phyloP scores from a whole-genome alignment of 1,284 basidiomycete species.

The Microbotryomycetes sp. region DNA sequence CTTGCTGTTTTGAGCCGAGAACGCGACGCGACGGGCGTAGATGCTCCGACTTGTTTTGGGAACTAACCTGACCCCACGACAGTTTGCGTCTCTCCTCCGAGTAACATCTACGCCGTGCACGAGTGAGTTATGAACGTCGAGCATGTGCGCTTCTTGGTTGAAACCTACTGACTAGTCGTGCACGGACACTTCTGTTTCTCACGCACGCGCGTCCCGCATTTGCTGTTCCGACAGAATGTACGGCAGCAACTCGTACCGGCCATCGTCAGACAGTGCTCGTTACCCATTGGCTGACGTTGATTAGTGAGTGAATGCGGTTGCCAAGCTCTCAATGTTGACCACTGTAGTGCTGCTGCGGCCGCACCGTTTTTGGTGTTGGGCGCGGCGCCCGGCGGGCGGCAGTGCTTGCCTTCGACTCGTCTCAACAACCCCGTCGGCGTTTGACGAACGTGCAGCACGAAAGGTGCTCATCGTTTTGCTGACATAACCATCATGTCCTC shows the following conservation, averaged over 20 bases:
- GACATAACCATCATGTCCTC: background rate
- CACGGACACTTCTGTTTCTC: background rate
- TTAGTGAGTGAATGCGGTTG: conserved; percentile 1
- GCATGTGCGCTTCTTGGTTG: too few species aligned
- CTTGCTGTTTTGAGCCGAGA: too few species aligned
- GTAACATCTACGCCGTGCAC: too few species aligned
- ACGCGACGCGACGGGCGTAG: too few species aligned
- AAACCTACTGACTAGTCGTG: background rate
- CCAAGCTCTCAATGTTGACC: background rate
- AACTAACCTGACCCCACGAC: too few species aligned
- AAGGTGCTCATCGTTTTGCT: too few species aligned
- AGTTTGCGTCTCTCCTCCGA: too few species aligned
- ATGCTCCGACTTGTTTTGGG: too few species aligned
- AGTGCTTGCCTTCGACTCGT: background rate
- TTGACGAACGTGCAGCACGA: too few species aligned
- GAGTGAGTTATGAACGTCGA: too few species aligned
- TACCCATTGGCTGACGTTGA: conserved; percentile 5
- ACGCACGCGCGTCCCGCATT: background rate
- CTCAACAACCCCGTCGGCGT: too few species aligned
- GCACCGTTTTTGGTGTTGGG: background rate
- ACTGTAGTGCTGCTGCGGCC: background rate
- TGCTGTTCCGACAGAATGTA: background rate
- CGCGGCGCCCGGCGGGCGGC: background rate
- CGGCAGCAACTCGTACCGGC: background rate
- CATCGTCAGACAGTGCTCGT: background rate